Percentiles rank a stretch among this genome's conserved stretches.
Conservation (phyloP, 768 basidiomycete species). For the Xerocomellus chrysenteron region DNA sequence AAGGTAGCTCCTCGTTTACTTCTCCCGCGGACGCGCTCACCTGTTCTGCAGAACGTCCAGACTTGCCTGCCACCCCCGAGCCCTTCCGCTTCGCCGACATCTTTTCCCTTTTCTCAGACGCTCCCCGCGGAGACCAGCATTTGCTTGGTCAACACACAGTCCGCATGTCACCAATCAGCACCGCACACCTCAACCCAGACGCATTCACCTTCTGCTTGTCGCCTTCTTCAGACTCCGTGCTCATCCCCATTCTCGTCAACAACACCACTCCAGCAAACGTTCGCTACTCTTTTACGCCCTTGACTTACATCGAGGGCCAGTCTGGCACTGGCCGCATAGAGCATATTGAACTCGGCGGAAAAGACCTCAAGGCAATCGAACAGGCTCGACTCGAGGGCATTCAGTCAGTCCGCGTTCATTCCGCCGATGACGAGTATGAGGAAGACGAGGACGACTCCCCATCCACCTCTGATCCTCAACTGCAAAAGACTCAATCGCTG, state of each 20-base stretch:
- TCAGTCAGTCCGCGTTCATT: conserved; percentile 42
- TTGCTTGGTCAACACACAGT: conserved; percentile 88
- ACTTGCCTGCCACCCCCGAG: conserved; percentile 44
- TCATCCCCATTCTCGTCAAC: conserved; percentile 86
- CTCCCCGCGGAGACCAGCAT: conserved; percentile 49
- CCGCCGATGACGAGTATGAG: conserved; percentile 67
- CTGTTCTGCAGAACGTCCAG: conserved; percentile 29
- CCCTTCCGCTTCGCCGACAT: conserved; percentile 49
- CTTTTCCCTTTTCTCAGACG: conserved; percentile 40
- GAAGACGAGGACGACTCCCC: conserved; percentile 45
- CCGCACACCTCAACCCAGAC: conserved; percentile 84
- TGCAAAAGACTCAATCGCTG: conserved; percentile 76
- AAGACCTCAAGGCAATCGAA: conserved; percentile 69
- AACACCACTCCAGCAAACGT: conserved; percentile 77
- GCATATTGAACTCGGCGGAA: conserved; percentile 52
- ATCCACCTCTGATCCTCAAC: conserved; percentile 39
- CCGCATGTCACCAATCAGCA: conserved; percentile 90
- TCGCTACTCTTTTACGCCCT: conserved; percentile 70
- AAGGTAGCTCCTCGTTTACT: conserved; percentile 23
- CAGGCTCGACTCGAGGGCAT: conserved; percentile 53
- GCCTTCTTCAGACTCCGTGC: conserved; percentile 48
- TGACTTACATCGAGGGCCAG: conserved; percentile 47
- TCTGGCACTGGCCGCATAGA: conserved; percentile 48
- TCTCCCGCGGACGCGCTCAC: conserved; percentile 1
- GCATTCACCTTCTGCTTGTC: conserved; percentile 73